Base-by-base conservation (phyloP, 805 yeast species). In the Candida stauntonica region DNA sequence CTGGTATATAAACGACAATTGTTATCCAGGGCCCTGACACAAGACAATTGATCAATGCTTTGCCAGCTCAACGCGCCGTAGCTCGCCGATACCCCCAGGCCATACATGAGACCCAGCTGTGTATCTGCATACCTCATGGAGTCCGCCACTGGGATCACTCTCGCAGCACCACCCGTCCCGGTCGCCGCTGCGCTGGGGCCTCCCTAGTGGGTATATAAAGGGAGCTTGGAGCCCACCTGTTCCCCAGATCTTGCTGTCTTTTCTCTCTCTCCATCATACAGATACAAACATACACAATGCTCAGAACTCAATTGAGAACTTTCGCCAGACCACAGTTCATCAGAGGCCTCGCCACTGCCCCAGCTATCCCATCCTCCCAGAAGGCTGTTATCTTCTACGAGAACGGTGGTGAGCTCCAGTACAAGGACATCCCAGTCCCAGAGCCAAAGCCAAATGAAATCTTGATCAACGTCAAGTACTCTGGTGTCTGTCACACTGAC, bases 401-500 rank as follows among this genome's bases (percentile, higher is more conserved):
- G 52, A 62, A 65, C 54, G 73, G 74, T 45, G 79, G 77, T 43
- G 62, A 62, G 19, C 60, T 73, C 55, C 57, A 60, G 31, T 73
- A 72, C 64, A 66, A 65, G 48, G 79, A 75, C 54, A 68, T 73
- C 40, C 71, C 77, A 26, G 79, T 74, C 26, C 81, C 86, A 58
- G 61, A 46, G 33, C 85, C 85, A 58, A 75, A 74, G 60, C 64
- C 85, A 46, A 77, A 70, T 55, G 85, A 79, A 62, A 63, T 79
- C 42, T 68, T 79, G 59, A 69, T 79, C 54, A 73, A 79, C 56
- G 80, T 79, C 58, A 78, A 77, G 64, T 79, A 77, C 66, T 79
- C 86, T 11, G 86, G 86, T 63, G 85, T 79, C 41, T 79, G 86
- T 60, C 86, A 79, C 68, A 78, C 85, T 20, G 86, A 79, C 58